A percentile compares a stretch with the other conserved stretches of the same genome.
Evolutionary conservation across 2,329 filamentous ascomycete genomes (phyloP).

Genomic region (Pyrenophora graminea): DNA sequence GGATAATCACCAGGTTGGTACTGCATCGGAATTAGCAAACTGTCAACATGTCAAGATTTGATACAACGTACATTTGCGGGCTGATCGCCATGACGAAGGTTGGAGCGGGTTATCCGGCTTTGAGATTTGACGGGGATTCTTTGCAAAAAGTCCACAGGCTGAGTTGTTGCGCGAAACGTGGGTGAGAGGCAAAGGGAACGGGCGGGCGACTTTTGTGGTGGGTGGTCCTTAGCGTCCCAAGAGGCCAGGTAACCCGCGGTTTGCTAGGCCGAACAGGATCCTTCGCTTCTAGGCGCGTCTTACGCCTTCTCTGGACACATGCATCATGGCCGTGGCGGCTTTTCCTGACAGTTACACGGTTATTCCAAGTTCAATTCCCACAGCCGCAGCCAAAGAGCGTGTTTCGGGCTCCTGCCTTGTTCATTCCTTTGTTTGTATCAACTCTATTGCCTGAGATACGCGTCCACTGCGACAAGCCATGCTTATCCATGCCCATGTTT

Average conservation of each 20-base stretch:
- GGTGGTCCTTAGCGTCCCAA: constrained; percentile 27
- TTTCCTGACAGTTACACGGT: neutral
- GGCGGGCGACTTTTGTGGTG: constrained; percentile 32
- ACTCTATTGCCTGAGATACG: constrained; percentile 21
- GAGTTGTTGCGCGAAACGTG: constrained; percentile 19
- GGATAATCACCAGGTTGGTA: constrained; percentile 47
- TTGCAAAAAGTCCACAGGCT: neutral
- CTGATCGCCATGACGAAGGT: constrained; percentile 42
- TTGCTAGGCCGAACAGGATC: constrained; percentile 25
- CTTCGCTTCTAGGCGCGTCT: constrained; percentile 30
- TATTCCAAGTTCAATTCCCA: too few relatives aligned
- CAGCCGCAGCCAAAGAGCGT: neutral
- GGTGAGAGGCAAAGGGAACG: constrained; percentile 12
- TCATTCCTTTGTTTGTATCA: constrained; percentile 12
- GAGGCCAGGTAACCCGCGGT: constrained; percentile 34
- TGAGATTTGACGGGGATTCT: neutral
- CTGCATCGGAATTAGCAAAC: constrained; percentile 35
- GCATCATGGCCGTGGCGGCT: neutral
- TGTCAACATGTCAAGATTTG: constrained; percentile 2
- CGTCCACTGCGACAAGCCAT: constrained; percentile 1
- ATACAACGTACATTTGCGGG: constrained; percentile 41
- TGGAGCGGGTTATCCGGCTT: neutral
- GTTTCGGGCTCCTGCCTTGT: neutral
- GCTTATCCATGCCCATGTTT: constrained; percentile 3
- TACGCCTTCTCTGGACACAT: constrained; percentile 37